Conservation (phyloP, 345 rosid species). For the Lumnitzera littorea region DNA sequence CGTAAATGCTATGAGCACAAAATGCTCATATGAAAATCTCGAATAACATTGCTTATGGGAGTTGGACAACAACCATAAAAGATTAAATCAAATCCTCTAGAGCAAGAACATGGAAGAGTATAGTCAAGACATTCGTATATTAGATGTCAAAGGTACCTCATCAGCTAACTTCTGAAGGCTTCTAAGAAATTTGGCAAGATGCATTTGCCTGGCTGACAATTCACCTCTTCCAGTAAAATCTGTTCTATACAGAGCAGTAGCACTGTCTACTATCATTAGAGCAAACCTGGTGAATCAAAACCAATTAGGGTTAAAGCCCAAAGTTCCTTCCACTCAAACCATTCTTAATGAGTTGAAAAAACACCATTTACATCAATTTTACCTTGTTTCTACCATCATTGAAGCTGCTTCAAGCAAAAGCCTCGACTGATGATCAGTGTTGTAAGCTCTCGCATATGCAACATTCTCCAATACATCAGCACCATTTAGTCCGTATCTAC, state of each 20-base stretch:
- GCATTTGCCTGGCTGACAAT: conserved; percentile 96
- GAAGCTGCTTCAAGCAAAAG: conserved; percentile 99
- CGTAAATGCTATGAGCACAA: neutral
- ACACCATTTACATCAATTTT: neutral
- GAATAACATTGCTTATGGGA: neutral
- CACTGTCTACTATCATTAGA: conserved; percentile 92
- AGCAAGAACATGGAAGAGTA: neutral
- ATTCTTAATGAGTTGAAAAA: neutral
- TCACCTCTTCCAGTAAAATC: conserved; percentile 96
- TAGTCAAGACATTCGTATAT: neutral
- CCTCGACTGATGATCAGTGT: conserved; percentile 95
- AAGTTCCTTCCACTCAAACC: neutral
- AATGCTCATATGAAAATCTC: neutral
- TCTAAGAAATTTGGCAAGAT: conserved; percentile 94
- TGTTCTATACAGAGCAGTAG: conserved; percentile 91
- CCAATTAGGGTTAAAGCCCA: neutral
- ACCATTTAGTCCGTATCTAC: conserved; percentile 86
- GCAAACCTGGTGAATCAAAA: conserved; percentile 55
- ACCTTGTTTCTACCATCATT: conserved; percentile 99
- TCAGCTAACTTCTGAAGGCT: conserved; percentile 95
- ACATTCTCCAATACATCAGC: conserved; percentile 96
- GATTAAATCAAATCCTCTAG: too few relatives aligned
- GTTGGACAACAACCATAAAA: too few relatives aligned
- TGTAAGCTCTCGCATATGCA: conserved; percentile 96
- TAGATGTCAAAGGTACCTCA: conserved; percentile 43